A percentile compares a stretch with the other conserved stretches of the same genome.
phyloP scores from a whole-genome alignment of 805 yeast genomes.

The Yamadazyma insecticola region DNA sequence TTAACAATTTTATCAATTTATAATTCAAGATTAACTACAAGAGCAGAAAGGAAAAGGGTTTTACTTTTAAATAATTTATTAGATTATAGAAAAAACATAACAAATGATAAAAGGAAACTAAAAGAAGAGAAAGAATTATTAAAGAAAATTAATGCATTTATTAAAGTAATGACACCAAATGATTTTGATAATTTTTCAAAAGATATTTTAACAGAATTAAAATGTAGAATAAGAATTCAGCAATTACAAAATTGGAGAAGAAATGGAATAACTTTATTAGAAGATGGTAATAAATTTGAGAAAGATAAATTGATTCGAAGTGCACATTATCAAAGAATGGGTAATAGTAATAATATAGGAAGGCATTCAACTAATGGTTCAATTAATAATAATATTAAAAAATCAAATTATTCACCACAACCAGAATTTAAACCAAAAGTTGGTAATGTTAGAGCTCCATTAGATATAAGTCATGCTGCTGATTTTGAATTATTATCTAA shows the following conservation, averaged over 20 bases:
- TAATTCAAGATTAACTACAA: conserved; percentile 79
- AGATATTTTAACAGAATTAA: conserved; percentile 73
- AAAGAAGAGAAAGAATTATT: conserved; percentile 86
- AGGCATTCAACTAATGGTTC: conserved; percentile 12
- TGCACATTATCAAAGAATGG: conserved; percentile 56
- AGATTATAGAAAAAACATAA: conserved; percentile 79
- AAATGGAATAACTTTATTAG: conserved; percentile 81
- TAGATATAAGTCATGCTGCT: conserved; percentile 71
- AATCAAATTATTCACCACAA: conserved; percentile 28
- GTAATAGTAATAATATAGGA: conserved; percentile 27
- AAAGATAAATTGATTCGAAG: conserved; percentile 74
- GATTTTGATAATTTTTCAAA: conserved; percentile 75
- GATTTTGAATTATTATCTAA: conserved; percentile 78
- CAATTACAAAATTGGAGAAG: conserved; percentile 92
- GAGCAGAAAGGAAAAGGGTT: conserved; percentile 89
- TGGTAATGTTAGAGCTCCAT: conserved; percentile 44
- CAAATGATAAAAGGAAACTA: conserved; percentile 76
- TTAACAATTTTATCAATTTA: conserved; percentile 84
- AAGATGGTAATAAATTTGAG: conserved; percentile 80
- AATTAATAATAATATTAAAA: conserved; percentile 12
- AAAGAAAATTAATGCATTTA: conserved; percentile 73
- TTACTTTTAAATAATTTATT: conserved; percentile 71
- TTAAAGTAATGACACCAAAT: conserved; percentile 70
- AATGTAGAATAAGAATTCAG: conserved; percentile 73
- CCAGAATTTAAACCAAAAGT: conserved; percentile 41